phyloP scores from a whole-genome alignment of 805 yeast genomes.

The Candida qinlingensis region DNA sequence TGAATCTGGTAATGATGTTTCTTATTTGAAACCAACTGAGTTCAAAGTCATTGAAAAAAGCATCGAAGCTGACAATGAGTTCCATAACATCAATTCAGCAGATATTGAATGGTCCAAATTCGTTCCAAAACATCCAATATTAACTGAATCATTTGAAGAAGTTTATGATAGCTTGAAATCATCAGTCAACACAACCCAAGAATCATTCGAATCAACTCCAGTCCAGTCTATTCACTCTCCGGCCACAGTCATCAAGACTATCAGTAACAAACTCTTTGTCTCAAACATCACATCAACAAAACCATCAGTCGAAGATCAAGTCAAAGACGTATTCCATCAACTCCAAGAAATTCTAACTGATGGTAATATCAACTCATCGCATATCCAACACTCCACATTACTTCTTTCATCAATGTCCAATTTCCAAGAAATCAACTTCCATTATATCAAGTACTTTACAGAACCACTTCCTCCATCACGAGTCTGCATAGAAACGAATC shows the following conservation, averaged over 20 bases:
- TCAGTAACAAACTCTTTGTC: conserved; percentile 33
- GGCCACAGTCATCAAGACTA: conserved; percentile 8
- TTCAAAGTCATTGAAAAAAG: conserved; percentile 44
- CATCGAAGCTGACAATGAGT: conserved; percentile 18
- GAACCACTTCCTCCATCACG: conserved; percentile 81
- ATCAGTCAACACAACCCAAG: neutral
- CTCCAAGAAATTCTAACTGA: conserved; percentile 31
- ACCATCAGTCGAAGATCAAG: conserved; percentile 37
- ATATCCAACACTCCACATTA: conserved; percentile 57
- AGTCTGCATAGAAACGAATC: conserved; percentile 65
- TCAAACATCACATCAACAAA: conserved; percentile 35
- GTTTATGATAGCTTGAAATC: conserved; percentile 20
- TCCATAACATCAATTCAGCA: conserved; percentile 14
- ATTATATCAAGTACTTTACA: conserved; percentile 53
- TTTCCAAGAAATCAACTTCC: conserved; percentile 55
- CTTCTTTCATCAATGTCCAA: conserved; percentile 57
- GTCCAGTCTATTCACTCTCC: neutral
- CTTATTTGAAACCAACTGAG: conserved; percentile 47
- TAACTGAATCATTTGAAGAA: conserved; percentile 36
- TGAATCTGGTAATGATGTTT: conserved; percentile 55
- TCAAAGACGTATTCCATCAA: conserved; percentile 42
- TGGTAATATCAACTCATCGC: conserved; percentile 32
- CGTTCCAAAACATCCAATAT: conserved; percentile 23
- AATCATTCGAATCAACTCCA: neutral
- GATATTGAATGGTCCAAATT: conserved; percentile 21